phyloP scores from a whole-genome alignment of 768 basidiomycete genomes.

The Amanita rimosa region DNA sequence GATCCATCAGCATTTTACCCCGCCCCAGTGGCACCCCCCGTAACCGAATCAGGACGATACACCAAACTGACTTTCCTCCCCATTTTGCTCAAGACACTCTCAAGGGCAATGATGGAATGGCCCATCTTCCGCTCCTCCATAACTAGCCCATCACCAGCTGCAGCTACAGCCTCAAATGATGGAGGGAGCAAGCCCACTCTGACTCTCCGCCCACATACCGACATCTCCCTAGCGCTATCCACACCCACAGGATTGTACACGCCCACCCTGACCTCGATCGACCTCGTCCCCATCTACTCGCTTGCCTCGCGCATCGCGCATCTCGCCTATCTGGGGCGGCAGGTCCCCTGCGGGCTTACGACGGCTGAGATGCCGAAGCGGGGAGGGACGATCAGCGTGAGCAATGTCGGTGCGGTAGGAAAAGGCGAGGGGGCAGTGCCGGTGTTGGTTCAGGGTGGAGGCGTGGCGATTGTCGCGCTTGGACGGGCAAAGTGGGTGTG shows the following conservation, averaged over 20 bases:
- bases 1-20: constrained; percentile 28
- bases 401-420: constrained; percentile 77
- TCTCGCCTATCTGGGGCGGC: constrained; percentile 54
- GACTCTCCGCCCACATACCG: constrained; percentile 61
- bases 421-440: constrained; percentile 61
- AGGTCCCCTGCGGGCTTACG: constrained; percentile 53
- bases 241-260: constrained; percentile 80
- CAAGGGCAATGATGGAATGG: constrained; percentile 74
- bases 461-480: constrained; percentile 76
- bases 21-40: constrained; percentile 25
- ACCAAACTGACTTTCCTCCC: constrained; percentile 72
- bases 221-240: constrained; percentile 68
- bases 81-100: constrained; percentile 72
- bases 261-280: constrained; percentile 50
- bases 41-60: constrained; percentile 47
- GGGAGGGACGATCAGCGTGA: constrained; percentile 73
- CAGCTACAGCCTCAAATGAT: not conserved
- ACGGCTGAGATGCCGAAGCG: constrained; percentile 59
- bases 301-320: constrained; percentile 52
- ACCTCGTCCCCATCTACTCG: constrained; percentile 44
- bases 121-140: constrained; percentile 74
- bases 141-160: constrained; percentile 27
- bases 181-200: constrained; percentile 44
- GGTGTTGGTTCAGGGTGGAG: constrained; percentile 72
- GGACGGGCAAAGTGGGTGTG: constrained; percentile 71